A percentile compares a stretch with the other conserved stretches of the same genome.
Evolutionary conservation across 1,284 basidiomycete genomes (phyloP).

Genomic region (Xerocomus alliaceus): DNA sequence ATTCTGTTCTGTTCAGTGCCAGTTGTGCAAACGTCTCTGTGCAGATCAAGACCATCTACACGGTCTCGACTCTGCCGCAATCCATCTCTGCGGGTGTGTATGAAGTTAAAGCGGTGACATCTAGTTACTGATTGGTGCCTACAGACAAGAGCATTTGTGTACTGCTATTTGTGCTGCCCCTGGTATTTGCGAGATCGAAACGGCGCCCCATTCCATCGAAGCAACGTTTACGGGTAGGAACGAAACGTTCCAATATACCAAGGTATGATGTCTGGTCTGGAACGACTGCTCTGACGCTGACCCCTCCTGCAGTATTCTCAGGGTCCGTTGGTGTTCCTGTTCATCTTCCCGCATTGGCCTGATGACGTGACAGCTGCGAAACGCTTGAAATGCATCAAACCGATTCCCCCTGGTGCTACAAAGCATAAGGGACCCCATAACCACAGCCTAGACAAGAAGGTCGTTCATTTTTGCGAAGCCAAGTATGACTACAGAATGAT

Average conservation of each 20-base stretch:
- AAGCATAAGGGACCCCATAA: conserved; percentile 55
- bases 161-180: conserved; percentile 47
- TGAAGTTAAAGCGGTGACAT: not conserved
- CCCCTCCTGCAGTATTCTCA: conserved; percentile 30
- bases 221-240: conserved; percentile 59
- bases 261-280: conserved; percentile 38
- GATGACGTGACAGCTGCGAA: conserved; percentile 48
- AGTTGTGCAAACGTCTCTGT: conserved; percentile 62
- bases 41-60: conserved; percentile 58
- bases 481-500: conserved; percentile 39
- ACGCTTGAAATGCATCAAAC: conserved; percentile 54
- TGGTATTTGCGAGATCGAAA: conserved; percentile 65
- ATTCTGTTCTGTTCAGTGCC: conserved; percentile 60
- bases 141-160: conserved; percentile 59
- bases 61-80: conserved; percentile 45
- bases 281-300: not conserved
- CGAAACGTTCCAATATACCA: conserved; percentile 57
- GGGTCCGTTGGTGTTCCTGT: conserved; percentile 22
- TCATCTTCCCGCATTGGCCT: not conserved
- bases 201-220: conserved; percentile 61
- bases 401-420: conserved; percentile 50
- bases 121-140: not conserved
- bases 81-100: conserved; percentile 68
- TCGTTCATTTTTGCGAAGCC: conserved; percentile 58
- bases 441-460: conserved; percentile 51